Conservation (phyloP, 192 early-diverging fungal species). For the Endogone sp. region DNA sequence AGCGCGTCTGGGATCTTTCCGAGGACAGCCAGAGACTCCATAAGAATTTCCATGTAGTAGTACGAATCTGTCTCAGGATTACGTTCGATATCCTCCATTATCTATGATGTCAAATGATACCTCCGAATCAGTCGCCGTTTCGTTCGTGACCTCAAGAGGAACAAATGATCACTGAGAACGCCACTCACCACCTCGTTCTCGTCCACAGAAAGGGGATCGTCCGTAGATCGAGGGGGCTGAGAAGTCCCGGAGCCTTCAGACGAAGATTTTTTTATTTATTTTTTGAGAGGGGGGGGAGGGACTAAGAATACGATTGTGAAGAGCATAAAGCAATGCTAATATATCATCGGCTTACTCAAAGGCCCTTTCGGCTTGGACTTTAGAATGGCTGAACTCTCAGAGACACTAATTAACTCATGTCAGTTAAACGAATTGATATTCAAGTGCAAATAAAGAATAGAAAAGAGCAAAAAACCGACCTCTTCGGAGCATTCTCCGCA, state of each 20-base stretch:
- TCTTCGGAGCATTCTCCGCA: not conserved
- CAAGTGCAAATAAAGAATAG: no score
- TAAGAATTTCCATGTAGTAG: conserved; percentile 72
- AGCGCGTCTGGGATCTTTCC: conserved; percentile 48
- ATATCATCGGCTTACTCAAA: not conserved
- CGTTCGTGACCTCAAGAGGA: no score
- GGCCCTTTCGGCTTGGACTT: not conserved
- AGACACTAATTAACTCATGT: not conserved
- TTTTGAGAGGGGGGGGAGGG: no score
- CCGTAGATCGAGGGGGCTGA: not conserved
- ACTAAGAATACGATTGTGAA: no score
- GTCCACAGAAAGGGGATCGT: conserved; percentile 24
- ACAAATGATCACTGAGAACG: no score
- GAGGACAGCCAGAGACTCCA: conserved; percentile 63
- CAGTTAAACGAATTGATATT: no score
- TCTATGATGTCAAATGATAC: no score
- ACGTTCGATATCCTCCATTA: conserved; percentile 54
- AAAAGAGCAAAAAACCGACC: no score
- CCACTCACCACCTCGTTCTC: conserved; percentile 45
- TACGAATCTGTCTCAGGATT: conserved; percentile 76
- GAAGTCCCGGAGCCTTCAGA: not conserved
- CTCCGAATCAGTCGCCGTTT: no score
- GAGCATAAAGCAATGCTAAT: not conserved
- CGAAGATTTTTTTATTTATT: no score
- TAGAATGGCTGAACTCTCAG: not conserved